Evolutionary conservation across 768 basidiomycete species (phyloP), one percentile per base, ranked within the genome.

Genomic region (Hortiboletus campestris): DNA sequence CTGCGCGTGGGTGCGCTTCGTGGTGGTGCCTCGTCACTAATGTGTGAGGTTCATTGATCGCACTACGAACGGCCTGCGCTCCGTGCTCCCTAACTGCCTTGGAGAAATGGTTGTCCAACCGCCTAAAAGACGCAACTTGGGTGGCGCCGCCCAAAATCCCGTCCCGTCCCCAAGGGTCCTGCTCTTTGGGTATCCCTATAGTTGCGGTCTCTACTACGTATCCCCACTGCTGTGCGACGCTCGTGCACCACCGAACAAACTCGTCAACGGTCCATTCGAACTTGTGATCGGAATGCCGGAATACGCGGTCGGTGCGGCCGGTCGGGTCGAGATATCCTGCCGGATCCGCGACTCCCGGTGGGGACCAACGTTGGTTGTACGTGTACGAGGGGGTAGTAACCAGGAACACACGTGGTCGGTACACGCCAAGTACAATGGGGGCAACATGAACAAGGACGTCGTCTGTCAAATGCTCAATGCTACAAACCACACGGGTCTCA

Each of bases 261-360:
- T 95, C 93, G 3, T 83, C 81, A 0, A 72, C 66, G 0, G 91
- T 94, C 88, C 89, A 95, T 68, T 96, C 93, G 58, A 94, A 92
- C 62, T 93, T 88, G 70, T 96, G 93, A 60, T 94, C 93, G 22
- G 71, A 55, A 65, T 95, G 91, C 20, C 93, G 78, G 74, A 94
- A 94, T 29, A 88, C 70, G 1, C 92, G 82, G 45, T 79, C 66
- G 0, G 91, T 94, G 17, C 88, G 81, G 14, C 78, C 75, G 0
- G 91, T 94, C 3, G 94, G 91, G 70, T 95, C 93, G 0, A 70
- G 76, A 65, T 70, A 84, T 1, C 88, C 91, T 22, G 71, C 64
- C 14, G 80, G 62, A 17, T 75, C 67, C 6, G 72, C 72, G 0
- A 72, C 68, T 36, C 72, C 75, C 0, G 87, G 88, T 1, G 82